A percentile compares a stretch with the other conserved stretches of the same genome.
These are phyloP conservation scores for Candida sp. DNA, from an alignment of 1,139 yeast genomes.

Conservation along the genomic window DNA sequence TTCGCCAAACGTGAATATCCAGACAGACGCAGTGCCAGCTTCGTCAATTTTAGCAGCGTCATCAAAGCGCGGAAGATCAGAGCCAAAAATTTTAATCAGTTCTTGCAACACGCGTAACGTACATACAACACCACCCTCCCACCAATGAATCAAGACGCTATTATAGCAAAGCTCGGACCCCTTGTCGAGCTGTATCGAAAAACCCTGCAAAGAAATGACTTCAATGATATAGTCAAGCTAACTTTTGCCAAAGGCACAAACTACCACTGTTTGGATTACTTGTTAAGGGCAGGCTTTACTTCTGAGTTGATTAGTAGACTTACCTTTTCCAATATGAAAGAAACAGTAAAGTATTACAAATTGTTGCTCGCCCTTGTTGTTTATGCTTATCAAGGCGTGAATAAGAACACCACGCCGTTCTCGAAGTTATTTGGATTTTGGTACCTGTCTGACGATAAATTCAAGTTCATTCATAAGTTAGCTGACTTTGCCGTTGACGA, in stretches of 20 bases:
- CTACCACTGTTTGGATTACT: slow-evolving; percentile 2
- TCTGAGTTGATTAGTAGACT: slow-evolving; percentile 6
- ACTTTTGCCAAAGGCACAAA: slow-evolving; percentile 3
- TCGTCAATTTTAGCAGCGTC: too few relatives aligned
- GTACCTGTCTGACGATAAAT: neutral
- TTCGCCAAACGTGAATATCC: too few relatives aligned
- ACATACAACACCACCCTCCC: too few relatives aligned
- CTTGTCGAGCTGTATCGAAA: neutral
- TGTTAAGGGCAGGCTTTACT: slow-evolving; percentile 1
- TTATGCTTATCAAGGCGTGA: neutral
- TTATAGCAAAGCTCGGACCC: neutral
- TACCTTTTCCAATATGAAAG: neutral
- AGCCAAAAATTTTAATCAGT: too few relatives aligned
- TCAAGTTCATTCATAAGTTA: slow-evolving; percentile 1
- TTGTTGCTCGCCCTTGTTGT: neutral
- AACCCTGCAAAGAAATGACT: neutral
- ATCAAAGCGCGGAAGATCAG: too few relatives aligned
- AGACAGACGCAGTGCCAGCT: too few relatives aligned
- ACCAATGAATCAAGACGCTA: neutral
- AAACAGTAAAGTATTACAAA: slow-evolving; percentile 2
- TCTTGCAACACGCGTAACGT: too few relatives aligned
- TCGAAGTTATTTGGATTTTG: neutral
- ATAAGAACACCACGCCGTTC: neutral
- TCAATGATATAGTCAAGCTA: slow-evolving; percentile 7
- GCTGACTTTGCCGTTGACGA: slow-evolving; percentile 4